Percentiles rank a stretch among this genome's conserved stretches.
Conservation (phyloP, 2,329 filamentous ascomycete genomes). For the Xylariaceae sp. region DNA sequence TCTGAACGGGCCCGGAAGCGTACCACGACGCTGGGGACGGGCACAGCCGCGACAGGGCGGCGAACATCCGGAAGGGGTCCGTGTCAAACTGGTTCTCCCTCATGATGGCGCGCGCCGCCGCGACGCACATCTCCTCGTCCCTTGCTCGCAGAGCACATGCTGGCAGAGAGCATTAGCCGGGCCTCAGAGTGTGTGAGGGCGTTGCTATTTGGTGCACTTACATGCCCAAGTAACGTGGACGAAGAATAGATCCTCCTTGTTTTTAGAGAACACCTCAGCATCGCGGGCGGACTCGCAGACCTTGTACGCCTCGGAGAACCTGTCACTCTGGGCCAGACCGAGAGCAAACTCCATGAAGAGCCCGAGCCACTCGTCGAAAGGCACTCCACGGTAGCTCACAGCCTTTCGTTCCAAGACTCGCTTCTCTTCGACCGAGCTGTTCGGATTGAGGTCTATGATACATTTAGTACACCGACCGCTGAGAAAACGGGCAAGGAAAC, state of each 20-base stretch:
- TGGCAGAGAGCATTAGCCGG: no score
- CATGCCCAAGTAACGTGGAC: slow-evolving; percentile 73
- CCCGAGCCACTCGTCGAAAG: slow-evolving; percentile 80
- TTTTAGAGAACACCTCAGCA: slow-evolving; percentile 74
- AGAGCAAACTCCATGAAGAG: slow-evolving; percentile 85
- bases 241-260: slow-evolving; percentile 57
- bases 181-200: no score
- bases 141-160: slow-evolving; percentile 76
- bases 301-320: slow-evolving; percentile 67
- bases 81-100: slow-evolving; percentile 71
- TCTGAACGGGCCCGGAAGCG: slow-evolving; percentile 74
- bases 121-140: slow-evolving; percentile 68
- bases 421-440: slow-evolving; percentile 23
- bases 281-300: slow-evolving; percentile 71
- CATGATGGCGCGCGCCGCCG: slow-evolving; percentile 76
- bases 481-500: no score
- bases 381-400: slow-evolving; percentile 57
- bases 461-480: slow-evolving; percentile 10
- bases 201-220: no score
- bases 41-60: slow-evolving; percentile 67
- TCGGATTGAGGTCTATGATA: slow-evolving; percentile 25
- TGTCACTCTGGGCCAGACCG: slow-evolving; percentile 59
- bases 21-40: slow-evolving; percentile 69
- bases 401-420: slow-evolving; percentile 20
- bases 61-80: slow-evolving; percentile 78